Conservation (phyloP, 768 basidiomycete genomes). For the Sporobolomyces phaffii region DNA sequence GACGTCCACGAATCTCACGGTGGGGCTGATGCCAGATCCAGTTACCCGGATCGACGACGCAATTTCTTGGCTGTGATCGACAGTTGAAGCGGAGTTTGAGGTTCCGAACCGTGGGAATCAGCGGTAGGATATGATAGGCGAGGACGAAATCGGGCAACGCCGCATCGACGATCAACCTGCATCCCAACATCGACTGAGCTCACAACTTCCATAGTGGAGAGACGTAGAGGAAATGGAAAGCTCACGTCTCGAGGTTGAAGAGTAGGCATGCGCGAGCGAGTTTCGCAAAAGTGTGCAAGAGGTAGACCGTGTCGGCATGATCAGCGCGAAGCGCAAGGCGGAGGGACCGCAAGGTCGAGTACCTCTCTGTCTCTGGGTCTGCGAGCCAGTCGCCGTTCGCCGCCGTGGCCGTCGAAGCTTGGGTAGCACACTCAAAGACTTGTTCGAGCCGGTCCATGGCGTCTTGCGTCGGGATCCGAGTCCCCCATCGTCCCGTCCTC, state of each 20-base stretch:
- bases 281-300: background rate
- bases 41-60: too few relatives aligned
- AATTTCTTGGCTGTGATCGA: fast-evolving
- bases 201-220: too few relatives aligned
- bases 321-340: background rate
- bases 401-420: background rate
- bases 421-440: background rate
- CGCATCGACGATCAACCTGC: too few relatives aligned
- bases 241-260: background rate
- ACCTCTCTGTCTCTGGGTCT: background rate
- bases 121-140: background rate
- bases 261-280: fast-evolving
- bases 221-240: background rate
- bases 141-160: too few relatives aligned
- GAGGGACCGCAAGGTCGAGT: background rate
- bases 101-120: background rate
- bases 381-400: too few relatives aligned
- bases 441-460: background rate
- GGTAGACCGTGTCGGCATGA: background rate
- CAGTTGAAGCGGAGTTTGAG: background rate
- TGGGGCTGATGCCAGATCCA: background rate
- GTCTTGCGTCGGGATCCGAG: background rate
- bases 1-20: background rate
- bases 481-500: background rate
- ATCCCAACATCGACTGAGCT: too few relatives aligned